phyloP scores from a whole-genome alignment of 306 rosid genomes.

The Cicer judaicum region DNA sequence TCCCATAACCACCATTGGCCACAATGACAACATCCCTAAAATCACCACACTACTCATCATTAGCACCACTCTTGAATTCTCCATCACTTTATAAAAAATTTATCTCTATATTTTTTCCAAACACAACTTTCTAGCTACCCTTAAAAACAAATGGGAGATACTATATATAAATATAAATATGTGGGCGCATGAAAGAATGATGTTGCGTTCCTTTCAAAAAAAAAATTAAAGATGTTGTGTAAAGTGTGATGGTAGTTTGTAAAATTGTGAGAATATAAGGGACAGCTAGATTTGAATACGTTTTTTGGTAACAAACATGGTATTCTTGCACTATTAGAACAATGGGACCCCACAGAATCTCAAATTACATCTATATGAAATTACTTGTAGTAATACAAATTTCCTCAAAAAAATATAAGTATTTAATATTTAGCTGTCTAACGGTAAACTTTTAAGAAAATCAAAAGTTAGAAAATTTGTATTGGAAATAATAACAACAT shows the following conservation, averaged over 20 bases:
- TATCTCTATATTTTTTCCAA: too few species aligned
- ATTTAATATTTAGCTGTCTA: too few species aligned
- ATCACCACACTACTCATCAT: slow-evolving; percentile 3
- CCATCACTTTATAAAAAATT: slow-evolving; percentile 2
- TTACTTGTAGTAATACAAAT: background rate
- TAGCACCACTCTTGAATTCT: slow-evolving; percentile 24
- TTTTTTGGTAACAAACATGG: slow-evolving; percentile 10
- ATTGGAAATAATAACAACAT: too few species aligned
- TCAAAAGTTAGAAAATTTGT: too few species aligned
- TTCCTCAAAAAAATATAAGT: too few species aligned
- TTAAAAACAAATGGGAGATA: background rate
- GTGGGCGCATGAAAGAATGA: background rate
- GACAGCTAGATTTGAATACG: slow-evolving; percentile 17
- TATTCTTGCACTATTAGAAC: slow-evolving; percentile 8
- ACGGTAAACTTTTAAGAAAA: too few species aligned
- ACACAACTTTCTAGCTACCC: background rate
- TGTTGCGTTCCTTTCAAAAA: too few species aligned
- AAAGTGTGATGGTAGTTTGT: background rate
- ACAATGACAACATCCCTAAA: slow-evolving; percentile 16
- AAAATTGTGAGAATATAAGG: background rate
- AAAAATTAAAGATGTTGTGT: background rate
- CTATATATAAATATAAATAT: background rate
- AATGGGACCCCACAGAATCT: background rate
- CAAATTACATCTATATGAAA: background rate
- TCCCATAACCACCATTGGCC: slow-evolving; percentile 33